phyloP scores from a whole-genome alignment of 164 flowering plant genomes.

The Vitis vinifera region ASM3070453v1 NC_081806.1:14877001-14877500 shows the following conservation, averaged over 20 bases:
- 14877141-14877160: no score
- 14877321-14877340: constrained; percentile 15
- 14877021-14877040: no score
- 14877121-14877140: no score
- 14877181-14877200: no score
- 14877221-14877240: no score
- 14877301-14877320: constrained; percentile 29
- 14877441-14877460: constrained; percentile 81
- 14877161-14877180: no score
- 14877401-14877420: constrained; percentile 72
- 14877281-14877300: not conserved
- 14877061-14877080: no score
- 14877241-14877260: constrained; percentile 32
- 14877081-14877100: no score
- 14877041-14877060: no score
- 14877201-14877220: no score
- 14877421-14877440: constrained; percentile 66
- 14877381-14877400: constrained; percentile 87
- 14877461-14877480: constrained; percentile 60
- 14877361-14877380: constrained; percentile 64
- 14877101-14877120: no score
- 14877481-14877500: constrained; percentile 40
- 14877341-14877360: constrained; percentile 18
- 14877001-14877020: no score
- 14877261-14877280: constrained; percentile 19